Evolutionary conservation across 345 rosid species (phyloP).

Genomic region (Erodium maritimum): DNA sequence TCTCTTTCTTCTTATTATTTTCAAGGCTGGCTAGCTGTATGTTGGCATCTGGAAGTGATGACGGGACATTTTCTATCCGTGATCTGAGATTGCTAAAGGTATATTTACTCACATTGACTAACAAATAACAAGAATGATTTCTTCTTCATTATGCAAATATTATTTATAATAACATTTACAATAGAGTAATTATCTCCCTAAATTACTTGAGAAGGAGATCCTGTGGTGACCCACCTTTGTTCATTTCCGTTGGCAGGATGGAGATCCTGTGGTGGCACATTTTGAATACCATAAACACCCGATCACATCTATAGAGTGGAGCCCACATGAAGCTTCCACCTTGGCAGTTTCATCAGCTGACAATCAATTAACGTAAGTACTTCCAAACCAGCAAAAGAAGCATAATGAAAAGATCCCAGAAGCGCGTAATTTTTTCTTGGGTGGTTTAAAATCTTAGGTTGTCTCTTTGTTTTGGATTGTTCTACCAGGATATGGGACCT

Average conservation of each 20-base stretch:
- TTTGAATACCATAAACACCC: slow-evolving; percentile 80
- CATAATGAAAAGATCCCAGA: neutral
- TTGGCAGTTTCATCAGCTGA: slow-evolving; percentile 83
- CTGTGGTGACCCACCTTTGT: neutral
- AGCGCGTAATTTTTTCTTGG: neutral
- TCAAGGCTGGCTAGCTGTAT: slow-evolving; percentile 74
- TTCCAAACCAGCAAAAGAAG: neutral
- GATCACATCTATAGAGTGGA: slow-evolving; percentile 92
- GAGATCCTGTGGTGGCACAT: slow-evolving; percentile 77
- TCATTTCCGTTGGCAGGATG: slow-evolving; percentile 28
- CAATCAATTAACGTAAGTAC: slow-evolving; percentile 77
- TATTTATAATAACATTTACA: too few relatives aligned
- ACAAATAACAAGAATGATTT: too few relatives aligned
- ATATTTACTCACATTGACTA: neutral
- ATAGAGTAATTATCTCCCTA: too few relatives aligned
- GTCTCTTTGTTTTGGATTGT: slow-evolving; percentile 1
- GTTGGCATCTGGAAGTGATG: slow-evolving; percentile 96
- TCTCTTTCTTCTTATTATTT: neutral
- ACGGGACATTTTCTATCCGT: slow-evolving; percentile 81
- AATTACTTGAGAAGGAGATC: too few relatives aligned
- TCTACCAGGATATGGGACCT: slow-evolving; percentile 83
- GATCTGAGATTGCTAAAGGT: slow-evolving; percentile 77
- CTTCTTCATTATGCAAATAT: too few relatives aligned
- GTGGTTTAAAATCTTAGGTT: neutral
- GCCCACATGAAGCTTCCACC: slow-evolving; percentile 76